Percentiles rank a stretch among this genome's conserved stretches.
Evolutionary conservation across 179 eudicot genomes (phyloP).

Genomic region (Sideroxylon spinosum): DNA sequence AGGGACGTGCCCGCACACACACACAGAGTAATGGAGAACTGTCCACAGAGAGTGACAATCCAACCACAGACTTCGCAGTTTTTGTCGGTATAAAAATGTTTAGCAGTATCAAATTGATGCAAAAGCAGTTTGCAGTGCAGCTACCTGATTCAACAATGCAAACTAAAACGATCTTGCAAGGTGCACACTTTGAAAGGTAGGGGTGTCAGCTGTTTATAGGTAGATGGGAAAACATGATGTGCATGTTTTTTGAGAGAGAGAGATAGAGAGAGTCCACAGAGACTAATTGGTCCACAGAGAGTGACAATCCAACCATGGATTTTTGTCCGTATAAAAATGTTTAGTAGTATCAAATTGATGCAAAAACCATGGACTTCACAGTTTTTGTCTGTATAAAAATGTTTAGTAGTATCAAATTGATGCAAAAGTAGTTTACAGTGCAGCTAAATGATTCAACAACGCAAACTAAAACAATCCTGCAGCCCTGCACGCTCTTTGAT

Average conservation of each 20-base stretch:
- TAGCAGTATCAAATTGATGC: constrained; percentile 14
- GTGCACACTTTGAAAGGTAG: not conserved
- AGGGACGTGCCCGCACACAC: too few species aligned
- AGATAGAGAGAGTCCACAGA: too few species aligned
- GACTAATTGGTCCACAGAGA: constrained; percentile 81
- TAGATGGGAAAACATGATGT: not conserved
- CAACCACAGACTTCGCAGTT: constrained; percentile 81
- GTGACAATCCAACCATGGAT: constrained; percentile 73
- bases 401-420: constrained; percentile 14
- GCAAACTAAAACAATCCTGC: constrained; percentile 1
- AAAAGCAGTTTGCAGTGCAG: constrained; percentile 15
- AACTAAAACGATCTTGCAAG: constrained; percentile 9
- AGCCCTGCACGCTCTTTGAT: constrained; percentile 3
- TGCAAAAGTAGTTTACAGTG: constrained; percentile 13
- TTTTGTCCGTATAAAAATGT: constrained; percentile 59
- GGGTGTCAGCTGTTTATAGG: not conserved
- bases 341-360: constrained; percentile 13
- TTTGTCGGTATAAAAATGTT: constrained; percentile 56
- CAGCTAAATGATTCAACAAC: constrained; percentile 16
- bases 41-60: constrained; percentile 68
- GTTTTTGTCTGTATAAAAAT: constrained; percentile 65
- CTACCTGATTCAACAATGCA: constrained; percentile 14
- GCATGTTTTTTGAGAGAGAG: too few species aligned
- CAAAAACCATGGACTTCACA: constrained; percentile 56
- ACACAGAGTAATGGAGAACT: constrained; percentile 63